These are phyloP conservation scores for Primulina eburnea DNA, from an alignment of 257 asterid genomes.

Conservation along the genomic window DNA sequence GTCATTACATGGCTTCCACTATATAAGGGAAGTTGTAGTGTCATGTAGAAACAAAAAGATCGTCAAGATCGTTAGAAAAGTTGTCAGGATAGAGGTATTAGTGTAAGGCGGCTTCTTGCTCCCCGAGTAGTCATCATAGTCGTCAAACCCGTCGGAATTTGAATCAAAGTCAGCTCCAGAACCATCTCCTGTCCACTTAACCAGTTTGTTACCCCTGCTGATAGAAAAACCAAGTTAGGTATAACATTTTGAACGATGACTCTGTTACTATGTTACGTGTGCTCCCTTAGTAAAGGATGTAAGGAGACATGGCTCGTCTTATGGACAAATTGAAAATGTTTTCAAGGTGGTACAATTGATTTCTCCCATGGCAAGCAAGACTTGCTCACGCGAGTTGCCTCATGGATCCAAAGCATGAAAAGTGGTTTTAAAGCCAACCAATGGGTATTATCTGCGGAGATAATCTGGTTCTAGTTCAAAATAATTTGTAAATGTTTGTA, in stretches of 20 bases:
- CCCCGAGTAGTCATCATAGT: constrained; percentile 49
- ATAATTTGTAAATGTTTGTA: too few species aligned
- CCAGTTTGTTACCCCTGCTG: constrained; percentile 53
- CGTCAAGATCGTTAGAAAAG: constrained; percentile 26
- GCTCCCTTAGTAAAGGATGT: too few species aligned
- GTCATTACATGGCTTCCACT: not conserved
- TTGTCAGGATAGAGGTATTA: constrained; percentile 9
- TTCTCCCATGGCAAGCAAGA: too few species aligned
- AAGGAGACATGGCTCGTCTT: too few species aligned
- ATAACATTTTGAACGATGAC: not conserved
- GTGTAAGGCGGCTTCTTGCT: constrained; percentile 23
- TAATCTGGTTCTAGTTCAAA: too few species aligned
- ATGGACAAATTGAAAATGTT: too few species aligned
- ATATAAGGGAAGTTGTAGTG: constrained; percentile 10
- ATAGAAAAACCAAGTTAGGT: not conserved
- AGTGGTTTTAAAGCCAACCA: not conserved
- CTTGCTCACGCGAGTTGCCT: too few species aligned
- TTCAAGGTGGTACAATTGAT: too few species aligned
- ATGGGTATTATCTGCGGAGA: too few species aligned
- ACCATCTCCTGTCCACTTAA: constrained; percentile 52
- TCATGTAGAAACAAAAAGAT: constrained; percentile 26
- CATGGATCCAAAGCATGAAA: too few species aligned
- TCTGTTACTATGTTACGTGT: too few species aligned
- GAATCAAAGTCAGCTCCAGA: constrained; percentile 38
- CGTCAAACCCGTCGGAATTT: constrained; percentile 46